Evolutionary conservation across 2,329 filamentous ascomycete genomes (phyloP), one percentile per base, ranked within the genome.

Genomic region (Amylocarpus encephaloides): DNA sequence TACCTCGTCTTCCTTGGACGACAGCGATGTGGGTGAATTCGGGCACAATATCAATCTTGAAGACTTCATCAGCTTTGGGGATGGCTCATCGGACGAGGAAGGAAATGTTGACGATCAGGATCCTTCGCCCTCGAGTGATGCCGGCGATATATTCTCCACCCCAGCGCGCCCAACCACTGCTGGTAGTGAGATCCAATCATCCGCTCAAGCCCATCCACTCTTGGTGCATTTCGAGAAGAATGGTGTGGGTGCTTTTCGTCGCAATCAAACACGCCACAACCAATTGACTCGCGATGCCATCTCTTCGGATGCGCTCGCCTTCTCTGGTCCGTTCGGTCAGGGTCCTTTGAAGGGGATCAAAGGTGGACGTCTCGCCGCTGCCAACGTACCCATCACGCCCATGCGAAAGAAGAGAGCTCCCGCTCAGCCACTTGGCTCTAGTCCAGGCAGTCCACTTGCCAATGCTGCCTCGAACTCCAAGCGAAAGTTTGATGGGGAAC

Each of bases 181-280:
- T 34, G 67, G 69, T 29, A 73, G 73, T 61, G 74, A 80, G 55
- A 34, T 39, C 6, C 35, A 40, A 26, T 26, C 22, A 26, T 26
- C 22, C 6, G 66, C 67, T 15, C 70, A 74, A 34, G 64, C 72
- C 7, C 64, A 80, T 53, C 74, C 76, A 22, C 74, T 85, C 48
- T 70, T 86, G n/a, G 75, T 76, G 48, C 83, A 85, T 58, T 80
- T 90, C 35, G 82, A 85, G 61, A 79, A 47, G 33, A 79, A 83
- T 50, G 80, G 85, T 12, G 86, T 93, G 33, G 86, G 86, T 34
- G 85, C 87, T 1, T 94, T 93, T 74, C 86, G 66, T 67, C 80
- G 74, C 56, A 83, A 79, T 66, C 82, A 79, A 64, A 81, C 76
- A 62, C 66, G 71, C 54, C 70, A 78, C 63, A 68, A 76, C 60